A percentile compares a stretch with the other conserved stretches of the same genome.
Evolutionary conservation across 148 eudicot species (phyloP).

Genomic region (Rhododendron williamsianum): DNA sequence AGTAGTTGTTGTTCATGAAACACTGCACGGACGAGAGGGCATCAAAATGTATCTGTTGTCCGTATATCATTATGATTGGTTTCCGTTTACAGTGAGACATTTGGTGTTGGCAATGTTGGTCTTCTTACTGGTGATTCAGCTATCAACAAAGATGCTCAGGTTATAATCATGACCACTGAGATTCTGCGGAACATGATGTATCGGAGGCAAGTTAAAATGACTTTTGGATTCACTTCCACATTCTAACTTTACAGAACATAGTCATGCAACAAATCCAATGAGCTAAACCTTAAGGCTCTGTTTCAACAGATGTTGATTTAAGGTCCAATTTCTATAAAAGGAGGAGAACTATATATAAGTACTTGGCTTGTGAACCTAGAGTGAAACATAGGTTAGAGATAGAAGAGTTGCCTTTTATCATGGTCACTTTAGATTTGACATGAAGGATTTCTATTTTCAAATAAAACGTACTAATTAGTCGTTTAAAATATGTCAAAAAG

Average conservation of each 20-base stretch:
- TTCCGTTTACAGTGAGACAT: constrained; percentile 53
- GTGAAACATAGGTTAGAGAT: background rate
- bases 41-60: background rate
- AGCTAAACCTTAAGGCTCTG: background rate
- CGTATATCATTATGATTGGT: background rate
- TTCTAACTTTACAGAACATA: background rate
- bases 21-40: background rate
- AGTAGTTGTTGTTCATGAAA: background rate
- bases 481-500: background rate
- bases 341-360: background rate
- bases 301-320: background rate
- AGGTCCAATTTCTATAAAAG: background rate
- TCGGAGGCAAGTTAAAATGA: constrained; percentile 47
- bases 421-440: background rate
- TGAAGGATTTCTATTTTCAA: background rate
- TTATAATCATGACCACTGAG: constrained; percentile 96
- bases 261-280: background rate
- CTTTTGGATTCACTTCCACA: background rate
- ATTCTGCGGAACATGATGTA: constrained; percentile 94
- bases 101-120: constrained; percentile 90
- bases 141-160: constrained; percentile 87
- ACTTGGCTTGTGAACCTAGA: background rate
- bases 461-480: background rate
- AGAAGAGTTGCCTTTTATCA: background rate
- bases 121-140: constrained; percentile 98